Percentiles rank a stretch among this genome's conserved stretches.
Evolutionary conservation across 2,329 filamentous ascomycete genomes (phyloP).

Genomic region (Alternaria brassicicola): DNA sequence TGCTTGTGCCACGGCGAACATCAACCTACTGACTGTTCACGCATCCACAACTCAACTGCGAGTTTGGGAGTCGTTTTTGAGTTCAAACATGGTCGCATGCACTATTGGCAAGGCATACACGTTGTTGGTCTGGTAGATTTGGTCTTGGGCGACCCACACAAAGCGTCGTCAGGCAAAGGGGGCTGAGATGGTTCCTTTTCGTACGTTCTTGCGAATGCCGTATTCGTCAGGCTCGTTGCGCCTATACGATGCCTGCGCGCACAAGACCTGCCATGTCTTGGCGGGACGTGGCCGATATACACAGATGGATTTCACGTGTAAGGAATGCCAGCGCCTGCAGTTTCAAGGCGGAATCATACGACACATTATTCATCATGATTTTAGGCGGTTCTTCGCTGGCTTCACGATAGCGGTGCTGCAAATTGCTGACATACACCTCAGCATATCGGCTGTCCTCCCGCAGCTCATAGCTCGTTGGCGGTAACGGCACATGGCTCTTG

Average conservation of each 20-base stretch:
- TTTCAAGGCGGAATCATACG: neutral
- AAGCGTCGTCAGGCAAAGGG: conserved; percentile 38
- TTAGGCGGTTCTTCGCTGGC: neutral
- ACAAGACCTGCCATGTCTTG: conserved; percentile 3
- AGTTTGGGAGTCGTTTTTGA: conserved; percentile 1
- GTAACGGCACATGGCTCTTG: conserved; percentile 3
- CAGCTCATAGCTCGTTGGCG: neutral
- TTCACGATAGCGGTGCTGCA: neutral
- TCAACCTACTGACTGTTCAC: conserved; percentile 10
- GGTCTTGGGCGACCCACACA: conserved; percentile 13
- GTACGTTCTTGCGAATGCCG: conserved; percentile 34
- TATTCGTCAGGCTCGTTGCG: conserved; percentile 15
- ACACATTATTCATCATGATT: neutral
- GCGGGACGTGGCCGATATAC: neutral
- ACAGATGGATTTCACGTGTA: conserved; percentile 26
- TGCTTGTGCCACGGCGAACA: conserved; percentile 8
- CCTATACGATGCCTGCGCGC: conserved; percentile 20
- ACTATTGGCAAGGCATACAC: conserved; percentile 11
- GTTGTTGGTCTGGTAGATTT: conserved; percentile 9
- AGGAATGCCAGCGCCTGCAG: conserved; percentile 27
- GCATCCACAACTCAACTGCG: conserved; percentile 9
- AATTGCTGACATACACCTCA: conserved; percentile 1
- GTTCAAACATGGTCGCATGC: neutral
- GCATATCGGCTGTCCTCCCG: neutral
- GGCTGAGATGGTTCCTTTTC: conserved; percentile 35